Base-by-base conservation (phyloP, 345 rosid species). In the Litchi chinensis region DNA sequence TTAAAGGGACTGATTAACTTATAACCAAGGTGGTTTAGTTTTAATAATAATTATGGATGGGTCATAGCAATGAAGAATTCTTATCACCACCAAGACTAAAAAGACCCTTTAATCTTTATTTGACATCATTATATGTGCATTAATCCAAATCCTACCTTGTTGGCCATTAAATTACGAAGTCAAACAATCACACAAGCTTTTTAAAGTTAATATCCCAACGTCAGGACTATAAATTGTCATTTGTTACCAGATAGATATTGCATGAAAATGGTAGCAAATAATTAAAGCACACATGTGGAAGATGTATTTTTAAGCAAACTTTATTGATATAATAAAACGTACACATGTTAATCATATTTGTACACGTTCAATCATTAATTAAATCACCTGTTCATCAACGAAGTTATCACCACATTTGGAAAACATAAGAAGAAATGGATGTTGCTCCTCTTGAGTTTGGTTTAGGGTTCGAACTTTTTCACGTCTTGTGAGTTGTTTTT, bases 101-200 rank as follows among this genome's bases (percentile, higher is more conserved):
- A 5, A 8, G 44, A 41, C 9, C 8, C 44, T 44, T 71, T 32
- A 40, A 77, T 32, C 37, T 75, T 79, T 70, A 71, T 39, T 71
- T 74, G 73, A 74, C 76, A 78, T 81, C 80, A 65, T 68, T 15
- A 64, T 59, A 32, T 16, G 1, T 68, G 72, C 54, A 41, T 69
- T 32, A 54, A 3, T 56, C 10, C 70, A 66, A 43, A 18, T 43
- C 54, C 32, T 43, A 50, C 56, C 15, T 50, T 50, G 56, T 50
- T 50, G 18, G 8, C 54, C 32, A 21, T 41, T 43, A 41, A 21
- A 69, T 69, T 5, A 66, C 22, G 3, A 44, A 69, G 72, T 69
- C 72, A 69, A 69, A 44, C 72, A 10, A 44, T 44, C 37, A 32
- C 10, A 44, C 13, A n/a, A 28, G 11, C 15, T 67, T 67, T 13